These are phyloP conservation scores for Acanthamoeba sp. DNA, from an alignment of 208 protist species.

Conservation along the genomic window DNA sequence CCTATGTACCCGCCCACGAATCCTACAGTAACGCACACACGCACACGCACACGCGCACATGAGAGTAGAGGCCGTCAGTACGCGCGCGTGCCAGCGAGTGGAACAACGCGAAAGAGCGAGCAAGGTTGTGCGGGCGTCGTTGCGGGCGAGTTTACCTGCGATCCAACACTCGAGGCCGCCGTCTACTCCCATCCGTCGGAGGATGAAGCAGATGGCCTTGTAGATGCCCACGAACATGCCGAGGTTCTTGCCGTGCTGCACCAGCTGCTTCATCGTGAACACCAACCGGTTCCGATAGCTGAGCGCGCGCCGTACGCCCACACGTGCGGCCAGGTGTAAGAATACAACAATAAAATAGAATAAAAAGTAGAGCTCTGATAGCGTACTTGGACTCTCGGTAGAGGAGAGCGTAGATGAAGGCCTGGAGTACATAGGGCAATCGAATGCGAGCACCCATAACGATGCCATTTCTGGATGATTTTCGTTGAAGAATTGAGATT, in stretches of 20 bases:
- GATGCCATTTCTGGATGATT: conserved; percentile 78
- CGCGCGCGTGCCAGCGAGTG: background rate
- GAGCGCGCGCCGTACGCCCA: background rate
- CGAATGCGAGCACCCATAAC: conserved; percentile 81
- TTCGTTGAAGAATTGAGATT: background rate
- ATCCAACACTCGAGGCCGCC: conserved; percentile 80
- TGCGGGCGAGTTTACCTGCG: conserved; percentile 67
- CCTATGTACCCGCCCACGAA: conserved; percentile 72
- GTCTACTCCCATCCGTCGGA: conserved; percentile 73
- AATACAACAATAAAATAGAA: background rate
- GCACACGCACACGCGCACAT: background rate
- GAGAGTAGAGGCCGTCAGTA: background rate
- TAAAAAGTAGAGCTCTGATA: background rate
- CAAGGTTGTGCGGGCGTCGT: background rate
- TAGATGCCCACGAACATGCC: conserved; percentile 83
- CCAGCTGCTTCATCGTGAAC: conserved; percentile 83
- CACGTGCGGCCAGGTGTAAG: background rate
- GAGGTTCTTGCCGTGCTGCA: conserved; percentile 82
- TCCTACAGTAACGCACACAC: background rate
- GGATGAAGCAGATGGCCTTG: conserved; percentile 80
- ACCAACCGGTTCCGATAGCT: conserved; percentile 63
- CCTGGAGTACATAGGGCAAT: conserved; percentile 83
- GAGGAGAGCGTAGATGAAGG: conserved; percentile 78
- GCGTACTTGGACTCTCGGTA: conserved; percentile 76
- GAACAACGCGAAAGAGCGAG: background rate